Evolutionary conservation across 2,329 filamentous ascomycete genomes (phyloP), one percentile per base, ranked within the genome.

Genomic region (Penicillium aurantiogriseum): DNA sequence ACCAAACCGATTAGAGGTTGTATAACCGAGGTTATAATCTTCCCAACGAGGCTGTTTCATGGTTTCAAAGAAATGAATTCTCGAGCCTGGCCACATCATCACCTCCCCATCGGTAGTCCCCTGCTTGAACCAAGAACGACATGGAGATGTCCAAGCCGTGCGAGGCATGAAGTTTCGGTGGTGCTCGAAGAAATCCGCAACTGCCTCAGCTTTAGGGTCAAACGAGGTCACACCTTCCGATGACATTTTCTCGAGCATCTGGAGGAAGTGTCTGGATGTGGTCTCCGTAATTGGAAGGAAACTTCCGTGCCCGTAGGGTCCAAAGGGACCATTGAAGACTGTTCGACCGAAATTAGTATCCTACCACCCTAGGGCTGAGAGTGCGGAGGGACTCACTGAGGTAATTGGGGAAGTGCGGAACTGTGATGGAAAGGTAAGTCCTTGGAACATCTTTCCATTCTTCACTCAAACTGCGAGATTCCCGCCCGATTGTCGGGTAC

Each of bases 271-370:
- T 29, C 56, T 59, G 21, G 58, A 60, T 11, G 66, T 52, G 3
- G 60, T 65, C 42, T 69, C 61, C 1, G 65, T 63, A 4, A 67
- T 61, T 1, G 66, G 66, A 27, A 72, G 61, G 42, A 69, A 63
- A 19, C 62, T 66, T n/a, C 69, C 68, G 43, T 70, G 68, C 4
- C 64, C 66, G 31, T 64, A 64, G 10, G 64, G 67, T 43, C 62
- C 61, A 42, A 62, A 68, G 35, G 69, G 63, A 13, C 67, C 63
- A 15, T 59, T 58, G 54, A 63, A 65, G 15, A 66, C 49, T 60
- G 15, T 47, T 48, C 21, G 40, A 5, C 2, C n/a, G 29, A 1
- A 27, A 27, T 53, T 35, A 42, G 42, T 15, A 46, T 57, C 27
- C 3, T 15, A 31, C 4, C 36, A 48, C 9, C 21, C 23, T 17